Percentiles rank a stretch among this genome's conserved stretches.
These are phyloP conservation scores for Citrus sp. DNA, from an alignment of 345 rosid species.

Conservation along the genomic window DNA sequence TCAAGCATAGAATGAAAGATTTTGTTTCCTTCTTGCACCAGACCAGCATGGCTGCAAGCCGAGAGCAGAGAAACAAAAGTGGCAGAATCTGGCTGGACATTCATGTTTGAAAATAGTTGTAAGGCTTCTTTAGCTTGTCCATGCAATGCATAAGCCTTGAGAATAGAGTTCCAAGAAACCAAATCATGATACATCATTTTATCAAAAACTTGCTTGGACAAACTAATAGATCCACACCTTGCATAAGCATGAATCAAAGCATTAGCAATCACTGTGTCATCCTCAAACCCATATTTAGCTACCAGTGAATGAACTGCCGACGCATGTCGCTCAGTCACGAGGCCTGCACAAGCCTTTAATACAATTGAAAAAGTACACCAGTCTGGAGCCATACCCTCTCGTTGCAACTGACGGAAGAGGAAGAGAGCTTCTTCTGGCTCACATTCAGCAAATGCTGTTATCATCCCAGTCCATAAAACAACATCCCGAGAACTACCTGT, in stretches of 20 bases:
- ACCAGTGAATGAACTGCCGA: slow-evolving; percentile 60
- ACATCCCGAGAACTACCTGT: slow-evolving; percentile 39
- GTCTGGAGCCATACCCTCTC: slow-evolving; percentile 57
- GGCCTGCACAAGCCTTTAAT: slow-evolving; percentile 80
- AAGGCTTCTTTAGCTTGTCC: slow-evolving; percentile 72
- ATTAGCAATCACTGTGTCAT: slow-evolving; percentile 60
- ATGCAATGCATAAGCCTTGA: slow-evolving; percentile 77
- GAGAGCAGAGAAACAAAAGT: slow-evolving; percentile 78
- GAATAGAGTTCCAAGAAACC: slow-evolving; percentile 88
- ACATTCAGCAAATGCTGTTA: slow-evolving; percentile 64
- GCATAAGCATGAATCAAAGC: slow-evolving; percentile 83
- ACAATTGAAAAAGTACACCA: slow-evolving; percentile 72
- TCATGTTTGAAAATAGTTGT: slow-evolving; percentile 54
- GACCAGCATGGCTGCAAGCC: slow-evolving; percentile 88
- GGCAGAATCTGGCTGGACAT: slow-evolving; percentile 62
- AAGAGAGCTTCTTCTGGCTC: slow-evolving; percentile 62
- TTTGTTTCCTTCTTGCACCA: slow-evolving; percentile 64
- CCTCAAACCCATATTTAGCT: slow-evolving; percentile 56
- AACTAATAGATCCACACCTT: slow-evolving; percentile 64
- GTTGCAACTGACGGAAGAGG: slow-evolving; percentile 50
- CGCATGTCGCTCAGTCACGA: slow-evolving; percentile 57
- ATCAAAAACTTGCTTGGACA: slow-evolving; percentile 63
- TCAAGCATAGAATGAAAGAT: slow-evolving; percentile 59
- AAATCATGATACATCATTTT: slow-evolving; percentile 50
- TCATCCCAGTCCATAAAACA: slow-evolving; percentile 77